Evolutionary conservation across 2,329 filamentous ascomycete species (phyloP).

Genomic region (Purpureocillium lavendulum): DNA sequence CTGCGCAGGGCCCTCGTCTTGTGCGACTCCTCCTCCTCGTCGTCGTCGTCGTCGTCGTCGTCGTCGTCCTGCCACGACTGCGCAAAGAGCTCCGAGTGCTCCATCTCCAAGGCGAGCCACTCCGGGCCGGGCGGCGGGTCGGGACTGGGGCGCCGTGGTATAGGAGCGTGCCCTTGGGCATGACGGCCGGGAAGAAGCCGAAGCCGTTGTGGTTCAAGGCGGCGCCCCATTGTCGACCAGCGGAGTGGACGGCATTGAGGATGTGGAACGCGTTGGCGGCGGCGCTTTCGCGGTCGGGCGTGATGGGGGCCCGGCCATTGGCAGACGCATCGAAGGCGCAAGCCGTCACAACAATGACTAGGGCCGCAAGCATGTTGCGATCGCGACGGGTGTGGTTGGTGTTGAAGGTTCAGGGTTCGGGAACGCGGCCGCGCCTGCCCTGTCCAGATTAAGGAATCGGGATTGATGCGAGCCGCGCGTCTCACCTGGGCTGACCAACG

Average conservation of each 20-base stretch:
- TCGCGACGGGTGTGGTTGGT: too few species aligned
- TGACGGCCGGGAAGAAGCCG: conserved; percentile 57
- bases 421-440: too few species aligned
- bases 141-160: conserved; percentile 53
- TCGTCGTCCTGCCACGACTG: background rate
- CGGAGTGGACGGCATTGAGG: conserved; percentile 66
- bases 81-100: conserved; percentile 63
- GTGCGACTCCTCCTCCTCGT: background rate
- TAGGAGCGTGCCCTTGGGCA: conserved; percentile 56
- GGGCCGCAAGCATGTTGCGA: too few species aligned
- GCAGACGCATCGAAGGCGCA: too few species aligned
- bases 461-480: too few species aligned
- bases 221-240: conserved; percentile 67
- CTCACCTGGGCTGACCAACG: too few species aligned
- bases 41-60: too few species aligned
- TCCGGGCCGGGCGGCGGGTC: conserved; percentile 46
- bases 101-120: conserved; percentile 71
- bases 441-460: too few species aligned
- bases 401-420: too few species aligned
- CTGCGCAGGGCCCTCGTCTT: conserved; percentile 2
- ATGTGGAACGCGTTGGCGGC: conserved; percentile 51
- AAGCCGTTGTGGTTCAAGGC: conserved; percentile 69
- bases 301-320: conserved; percentile 11
- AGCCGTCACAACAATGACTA: too few species aligned
- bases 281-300: conserved; percentile 29